Evolutionary conservation across 1,284 basidiomycete species (phyloP), one percentile per base, ranked within the genome.

Genomic region (Apiotrichum laibachii): DNA sequence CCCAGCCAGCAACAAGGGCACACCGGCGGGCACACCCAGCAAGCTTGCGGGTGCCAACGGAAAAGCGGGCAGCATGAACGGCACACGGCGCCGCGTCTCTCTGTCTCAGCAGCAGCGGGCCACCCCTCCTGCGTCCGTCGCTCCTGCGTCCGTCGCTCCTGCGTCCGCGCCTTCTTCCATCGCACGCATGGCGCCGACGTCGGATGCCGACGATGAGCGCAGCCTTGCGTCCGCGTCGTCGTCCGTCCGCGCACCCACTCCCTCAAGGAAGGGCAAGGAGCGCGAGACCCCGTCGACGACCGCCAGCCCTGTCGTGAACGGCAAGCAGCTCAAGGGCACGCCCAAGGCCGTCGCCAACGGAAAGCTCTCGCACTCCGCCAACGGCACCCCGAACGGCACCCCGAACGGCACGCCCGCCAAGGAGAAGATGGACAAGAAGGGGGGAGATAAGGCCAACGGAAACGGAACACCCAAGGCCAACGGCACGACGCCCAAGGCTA

Each of bases 211-310:
- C 18, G 47, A 49, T 18, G 47, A 49, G 34, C 10, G n/a, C 10
- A 31, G 26, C 12, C 13, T 12, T 13, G 10, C 47, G 47, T 16
- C 47, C 13, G 9, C 22, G 4, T 16, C 33, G 47, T 35, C 47
- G 33, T 12, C n/a, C 6, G 19, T n/a, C 43, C 18, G 43, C 18
- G 43, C n/a, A 8, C 13, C 10, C 19, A 46, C 57, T 15, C 55
- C 61, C 34, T 59, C 61, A 45, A 26, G 50, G 15, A 60, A 63
- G 53, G 59, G 55, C 43, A 60, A 63, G 53, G 56, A 58, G 50
- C 57, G 57, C 51, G 55, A 57, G 48, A 16, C 44, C 5, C 19
- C 48, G 9, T 10, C 55, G 11, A 10, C 33, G 8, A n/a, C 33
- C 7, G 15, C 46, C 9, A 33, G 13, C 26, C n/a, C 34, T 11